Evolutionary conservation across 768 basidiomycete species (phyloP), one percentile per base, ranked within the genome.

Genomic region (Termitomyces sp.): DNA sequence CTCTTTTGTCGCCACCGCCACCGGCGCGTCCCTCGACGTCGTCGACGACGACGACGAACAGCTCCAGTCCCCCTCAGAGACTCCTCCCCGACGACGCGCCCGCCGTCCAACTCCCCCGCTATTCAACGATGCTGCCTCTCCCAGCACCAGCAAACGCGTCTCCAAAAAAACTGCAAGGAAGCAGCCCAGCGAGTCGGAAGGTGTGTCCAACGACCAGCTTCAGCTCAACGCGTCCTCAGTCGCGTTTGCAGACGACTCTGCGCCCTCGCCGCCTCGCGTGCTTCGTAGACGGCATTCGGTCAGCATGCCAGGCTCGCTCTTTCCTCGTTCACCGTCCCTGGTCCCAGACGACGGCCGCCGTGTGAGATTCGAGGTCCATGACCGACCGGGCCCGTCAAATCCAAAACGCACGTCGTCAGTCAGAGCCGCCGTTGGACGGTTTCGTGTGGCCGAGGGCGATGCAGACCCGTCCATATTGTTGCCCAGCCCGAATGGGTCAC

Each of bases 241-340:
- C 37, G 36, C 42, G 55, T 55, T 18, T 30, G 4, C 42, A 72
- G 70, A 64, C 51, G 64, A 65, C 11, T 66, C 66, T 8, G 61
- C 67, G 31, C 69, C 75, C 24, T 70, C 74, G 0, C 70, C 70
- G 15, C 75, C 69, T 13, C 71, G 69, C 42, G 58, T 64, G 36
- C 69, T 79, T 8, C 75, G 70, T 42, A 74, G 73, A 30, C 73
- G 71, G n/a, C 72, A 73, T 8, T 83, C 82, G 3, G 65, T 79
- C 0, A 85, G 84, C 1, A 93, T 93, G 90, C 91, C 90, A 22
- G 91, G 90, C 8, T 81, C 91, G 1, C 80, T 93, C 13, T 89
- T 85, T 66, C 83, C 89, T 5, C 84, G 88, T 9, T 89, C 91
- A 0, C 79, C 83, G 0, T 89, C 89, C n/a, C 74, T 84, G 13